Evolutionary conservation across 306 rosid genomes (phyloP), one percentile per base, ranked within the genome.

Genomic region (Quercus cerris): DNA sequence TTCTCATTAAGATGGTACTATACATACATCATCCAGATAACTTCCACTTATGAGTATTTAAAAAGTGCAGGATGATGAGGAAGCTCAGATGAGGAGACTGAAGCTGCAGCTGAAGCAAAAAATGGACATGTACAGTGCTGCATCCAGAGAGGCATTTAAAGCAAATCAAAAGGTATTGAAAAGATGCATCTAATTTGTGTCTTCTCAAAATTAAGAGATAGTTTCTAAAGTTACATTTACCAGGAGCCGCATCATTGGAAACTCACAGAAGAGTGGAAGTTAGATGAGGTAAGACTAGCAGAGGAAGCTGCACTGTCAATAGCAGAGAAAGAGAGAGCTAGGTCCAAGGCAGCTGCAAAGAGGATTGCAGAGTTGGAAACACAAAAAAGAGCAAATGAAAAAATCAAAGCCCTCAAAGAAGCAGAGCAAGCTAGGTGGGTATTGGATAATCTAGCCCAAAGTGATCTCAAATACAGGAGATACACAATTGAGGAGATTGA

Each of bases 21-120:
- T 19, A 52, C 31, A 13, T 69, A 6, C 20, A 2, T 69, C 27
- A 69, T 41, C 19, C 52, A 27, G 55, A 63, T 52, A 59, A 64
- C 52, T 57, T 56, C 68, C 74, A 54, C 69, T 27, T 77, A 64
- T 70, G 80, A 69, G 46, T 81, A 76, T 61, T 46, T 46, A 49
- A 72, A 84, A 79, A 62, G 49, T 31, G 66, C 84, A 93, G 95
- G 98, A 95, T 3, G 99, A 95, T 17, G 93, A 71, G 15, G 99
- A 93, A 83, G 61, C 91, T n/a, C 93, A 95, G 77, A 89, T 95
- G 97, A 91, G 87, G 85, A 90, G 93, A 86, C 74, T 95, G 81
- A 93, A 88, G 89, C 88, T 90, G 35, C 97, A 93, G 90, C 89
- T 95, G 57, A 95, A 93, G 90, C 97, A 93, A 84, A 95, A 97